Conservation (phyloP, 257 asterid genomes). For the Thymus mandschuricus region DNA sequence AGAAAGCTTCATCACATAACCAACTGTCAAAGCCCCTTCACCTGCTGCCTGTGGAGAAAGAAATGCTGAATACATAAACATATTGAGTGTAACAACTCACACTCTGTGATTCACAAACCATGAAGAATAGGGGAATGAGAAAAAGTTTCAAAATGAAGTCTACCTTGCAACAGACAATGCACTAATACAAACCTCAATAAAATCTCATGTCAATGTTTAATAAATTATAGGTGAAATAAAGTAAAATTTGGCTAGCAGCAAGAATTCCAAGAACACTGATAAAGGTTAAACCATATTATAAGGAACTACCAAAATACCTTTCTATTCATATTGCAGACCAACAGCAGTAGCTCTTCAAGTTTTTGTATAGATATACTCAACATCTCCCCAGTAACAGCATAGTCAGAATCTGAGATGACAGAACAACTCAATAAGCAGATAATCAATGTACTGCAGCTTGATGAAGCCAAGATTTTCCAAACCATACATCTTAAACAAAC, state of each 20-base stretch:
- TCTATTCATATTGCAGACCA: slow-evolving; percentile 67
- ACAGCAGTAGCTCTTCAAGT: slow-evolving; percentile 81
- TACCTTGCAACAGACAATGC: slow-evolving; percentile 7
- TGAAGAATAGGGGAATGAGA: slow-evolving; percentile 24
- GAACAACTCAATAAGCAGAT: slow-evolving; percentile 40
- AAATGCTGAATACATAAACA: slow-evolving; percentile 26
- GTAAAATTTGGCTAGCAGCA: slow-evolving; percentile 3
- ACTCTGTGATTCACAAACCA: slow-evolving; percentile 19
- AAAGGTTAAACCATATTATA: slow-evolving; percentile 19
- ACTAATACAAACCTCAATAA: not conserved
- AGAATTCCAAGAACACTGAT: slow-evolving; percentile 21
- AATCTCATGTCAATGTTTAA: slow-evolving; percentile 22
- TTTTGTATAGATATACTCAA: slow-evolving; percentile 51
- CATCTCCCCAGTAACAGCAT: slow-evolving; percentile 43
- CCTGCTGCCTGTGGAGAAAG: slow-evolving; percentile 55
- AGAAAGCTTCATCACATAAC: slow-evolving; percentile 92
- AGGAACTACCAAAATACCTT: slow-evolving; percentile 51
- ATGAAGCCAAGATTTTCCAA: slow-evolving; percentile 38
- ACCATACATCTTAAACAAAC: slow-evolving; percentile 32
- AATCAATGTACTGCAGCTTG: slow-evolving; percentile 35
- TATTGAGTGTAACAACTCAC: slow-evolving; percentile 17
- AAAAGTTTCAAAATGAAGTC: not conserved
- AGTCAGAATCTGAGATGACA: slow-evolving; percentile 55
- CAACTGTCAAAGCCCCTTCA: slow-evolving; percentile 61
- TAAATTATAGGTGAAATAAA: not conserved